Evolutionary conservation across 1,284 basidiomycete genomes (phyloP).

Genomic region (Ganoderma lucidum): DNA sequence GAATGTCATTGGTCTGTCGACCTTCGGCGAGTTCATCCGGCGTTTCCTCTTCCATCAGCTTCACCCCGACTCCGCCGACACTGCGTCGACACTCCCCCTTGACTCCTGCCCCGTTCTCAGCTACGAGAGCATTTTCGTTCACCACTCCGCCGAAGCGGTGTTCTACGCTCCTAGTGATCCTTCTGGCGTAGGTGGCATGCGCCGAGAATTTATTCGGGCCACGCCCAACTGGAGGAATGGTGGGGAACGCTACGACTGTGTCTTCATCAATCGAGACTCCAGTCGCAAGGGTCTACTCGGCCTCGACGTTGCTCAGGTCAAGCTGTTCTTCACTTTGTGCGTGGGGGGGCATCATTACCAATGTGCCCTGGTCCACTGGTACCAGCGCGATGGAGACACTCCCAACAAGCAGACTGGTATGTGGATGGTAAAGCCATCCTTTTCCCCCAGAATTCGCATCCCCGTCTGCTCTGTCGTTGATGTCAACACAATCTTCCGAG

Average conservation of each 20-base stretch:
- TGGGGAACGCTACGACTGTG: conserved; percentile 23
- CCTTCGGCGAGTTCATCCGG: neutral
- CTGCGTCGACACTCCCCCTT: neutral
- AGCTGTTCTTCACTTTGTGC: conserved; percentile 24
- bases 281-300: conserved; percentile 1
- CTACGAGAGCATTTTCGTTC: conserved; percentile 10
- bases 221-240: conserved; percentile 28
- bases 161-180: conserved; percentile 40
- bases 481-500: conserved; percentile 24
- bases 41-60: neutral
- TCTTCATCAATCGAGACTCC: conserved; percentile 14
- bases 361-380: conserved; percentile 36
- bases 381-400: conserved; percentile 15
- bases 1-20: neutral
- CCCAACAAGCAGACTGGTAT: conserved; percentile 35
- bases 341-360: conserved; percentile 16
- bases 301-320: conserved; percentile 18
- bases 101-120: neutral
- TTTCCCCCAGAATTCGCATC: neutral
- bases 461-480: conserved; percentile 17
- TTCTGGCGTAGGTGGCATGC: conserved; percentile 35
- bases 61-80: neutral
- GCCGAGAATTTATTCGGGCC: conserved; percentile 30
- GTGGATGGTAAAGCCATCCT: conserved; percentile 35
- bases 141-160: conserved; percentile 23